These are phyloP conservation scores for Suillus placidus DNA, from an alignment of 768 basidiomycete genomes.

Conservation along the genomic window DNA sequence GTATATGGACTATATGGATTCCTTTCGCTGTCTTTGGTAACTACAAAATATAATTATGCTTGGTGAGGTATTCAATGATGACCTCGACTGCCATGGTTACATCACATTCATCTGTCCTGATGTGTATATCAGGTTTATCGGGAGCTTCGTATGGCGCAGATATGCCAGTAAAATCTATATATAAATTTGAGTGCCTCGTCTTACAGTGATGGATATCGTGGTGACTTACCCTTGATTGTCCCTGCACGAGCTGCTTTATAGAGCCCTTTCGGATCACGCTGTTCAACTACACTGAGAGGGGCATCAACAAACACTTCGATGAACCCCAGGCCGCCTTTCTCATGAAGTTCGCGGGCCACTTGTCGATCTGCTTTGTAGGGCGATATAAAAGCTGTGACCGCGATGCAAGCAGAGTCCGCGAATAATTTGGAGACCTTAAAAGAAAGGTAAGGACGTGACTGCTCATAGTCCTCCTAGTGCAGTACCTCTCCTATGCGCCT, in stretches of 20 bases:
- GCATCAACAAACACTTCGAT: conserved; percentile 96
- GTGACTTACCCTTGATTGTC: conserved; percentile 82
- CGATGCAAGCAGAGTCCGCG: conserved; percentile 81
- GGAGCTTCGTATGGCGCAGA: conserved; percentile 97
- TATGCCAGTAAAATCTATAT: conserved; percentile 95
- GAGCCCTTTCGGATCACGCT: conserved; percentile 94
- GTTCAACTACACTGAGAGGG: conserved; percentile 83
- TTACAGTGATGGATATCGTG: not conserved
- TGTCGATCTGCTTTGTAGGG: conserved; percentile 91
- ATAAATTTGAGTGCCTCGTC: conserved; percentile 14
- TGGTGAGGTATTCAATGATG: conserved; percentile 78
- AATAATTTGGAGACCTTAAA: conserved; percentile 90
- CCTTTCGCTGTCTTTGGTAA: conserved; percentile 9
- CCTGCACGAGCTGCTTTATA: conserved; percentile 97
- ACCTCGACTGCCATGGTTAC: conserved; percentile 76
- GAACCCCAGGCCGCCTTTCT: conserved; percentile 72
- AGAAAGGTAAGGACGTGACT: conserved; percentile 16
- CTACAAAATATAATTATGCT: conserved; percentile 58
- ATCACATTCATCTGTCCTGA: conserved; percentile 81
- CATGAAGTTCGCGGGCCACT: conserved; percentile 81
- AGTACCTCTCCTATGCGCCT: conserved; percentile 92
- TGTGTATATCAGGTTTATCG: conserved; percentile 83
- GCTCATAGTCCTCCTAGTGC: not conserved
- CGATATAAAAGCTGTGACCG: conserved; percentile 97
- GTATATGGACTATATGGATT: conserved; percentile 15